phyloP scores from a whole-genome alignment of 2,329 filamentous ascomycete species.

The Fusarium hainanense region DNA sequence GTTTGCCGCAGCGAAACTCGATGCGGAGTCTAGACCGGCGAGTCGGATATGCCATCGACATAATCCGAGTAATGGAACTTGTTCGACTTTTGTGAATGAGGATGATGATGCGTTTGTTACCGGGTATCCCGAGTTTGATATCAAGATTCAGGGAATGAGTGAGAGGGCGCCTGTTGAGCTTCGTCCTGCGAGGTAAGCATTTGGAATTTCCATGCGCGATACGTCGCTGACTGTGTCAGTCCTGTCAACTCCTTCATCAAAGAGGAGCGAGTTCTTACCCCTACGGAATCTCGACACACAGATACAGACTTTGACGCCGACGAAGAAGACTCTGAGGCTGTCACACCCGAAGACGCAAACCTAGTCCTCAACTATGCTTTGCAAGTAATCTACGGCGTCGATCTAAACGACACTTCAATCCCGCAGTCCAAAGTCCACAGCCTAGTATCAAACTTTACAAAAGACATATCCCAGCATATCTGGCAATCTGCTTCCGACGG shows the following conservation, averaged over 20 bases:
- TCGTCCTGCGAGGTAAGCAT: constrained; percentile 26
- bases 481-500: constrained; percentile 48
- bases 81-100: constrained; percentile 54
- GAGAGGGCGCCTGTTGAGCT: constrained; percentile 14
- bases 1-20: constrained; percentile 44
- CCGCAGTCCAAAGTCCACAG: constrained; percentile 45
- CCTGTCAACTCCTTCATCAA: constrained; percentile 39
- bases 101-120: constrained; percentile 46
- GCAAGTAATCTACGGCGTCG: constrained; percentile 54
- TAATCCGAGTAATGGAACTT: constrained; percentile 50
- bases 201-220: too few relatives aligned
- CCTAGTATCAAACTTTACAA: constrained; percentile 50
- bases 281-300: constrained; percentile 22
- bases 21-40: constrained; percentile 39
- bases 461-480: constrained; percentile 50
- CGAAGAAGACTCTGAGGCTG: constrained; percentile 42
- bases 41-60: constrained; percentile 50
- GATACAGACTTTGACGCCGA: constrained; percentile 15
- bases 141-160: constrained; percentile 39
- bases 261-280: constrained; percentile 35
- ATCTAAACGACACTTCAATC: constrained; percentile 50
- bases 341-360: constrained; percentile 51
- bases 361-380: constrained; percentile 51
- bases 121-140: constrained; percentile 45
- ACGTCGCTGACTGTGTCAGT: constrained; percentile 21